Evolutionary conservation across 176 grass and related monocot species (phyloP).

Genomic region (Oropetium thomaeum): DNA sequence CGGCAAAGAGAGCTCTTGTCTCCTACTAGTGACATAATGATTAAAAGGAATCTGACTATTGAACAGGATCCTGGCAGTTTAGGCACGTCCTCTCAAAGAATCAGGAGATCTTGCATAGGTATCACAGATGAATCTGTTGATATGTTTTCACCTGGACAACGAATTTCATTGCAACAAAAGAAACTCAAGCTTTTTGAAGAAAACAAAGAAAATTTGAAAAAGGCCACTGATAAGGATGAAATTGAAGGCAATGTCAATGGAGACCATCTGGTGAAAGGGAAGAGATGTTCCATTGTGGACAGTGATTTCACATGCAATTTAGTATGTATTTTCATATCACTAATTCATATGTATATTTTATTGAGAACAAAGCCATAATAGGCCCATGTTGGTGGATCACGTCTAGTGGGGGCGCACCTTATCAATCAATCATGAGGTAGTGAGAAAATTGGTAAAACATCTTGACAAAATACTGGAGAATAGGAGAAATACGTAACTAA

Average conservation of each 20-base stretch:
- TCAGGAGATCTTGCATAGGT: conserved; percentile 31
- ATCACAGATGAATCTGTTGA: conserved; percentile 21
- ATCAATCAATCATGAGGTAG: conserved; percentile 4
- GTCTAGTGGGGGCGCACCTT: background rate
- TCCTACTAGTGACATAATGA: conserved; percentile 48
- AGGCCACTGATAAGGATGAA: conserved; percentile 15
- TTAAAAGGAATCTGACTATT: conserved; percentile 37
- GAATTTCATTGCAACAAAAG: conserved; percentile 13
- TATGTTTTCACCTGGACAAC: conserved; percentile 16
- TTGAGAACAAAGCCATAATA: background rate
- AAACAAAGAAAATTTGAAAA: conserved; percentile 39
- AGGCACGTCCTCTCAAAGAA: conserved; percentile 20
- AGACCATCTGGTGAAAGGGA: conserved; percentile 8
- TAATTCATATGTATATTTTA: conserved; percentile 5
- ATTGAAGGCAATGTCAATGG: conserved; percentile 24
- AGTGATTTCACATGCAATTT: conserved; percentile 1
- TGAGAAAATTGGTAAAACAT: background rate
- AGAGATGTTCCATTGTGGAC: conserved; percentile 17
- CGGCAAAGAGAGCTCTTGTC: conserved; percentile 52
- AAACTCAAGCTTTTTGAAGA: conserved; percentile 29
- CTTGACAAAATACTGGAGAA: conserved; percentile 10
- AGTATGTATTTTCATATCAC: conserved; percentile 18
- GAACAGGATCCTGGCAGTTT: conserved; percentile 26
- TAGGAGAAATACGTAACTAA: conserved; percentile 6
- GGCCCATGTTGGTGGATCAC: background rate